phyloP scores from a whole-genome alignment of 495 filamentous ascomycete genomes.

The Xylaria nigripes region DNA sequence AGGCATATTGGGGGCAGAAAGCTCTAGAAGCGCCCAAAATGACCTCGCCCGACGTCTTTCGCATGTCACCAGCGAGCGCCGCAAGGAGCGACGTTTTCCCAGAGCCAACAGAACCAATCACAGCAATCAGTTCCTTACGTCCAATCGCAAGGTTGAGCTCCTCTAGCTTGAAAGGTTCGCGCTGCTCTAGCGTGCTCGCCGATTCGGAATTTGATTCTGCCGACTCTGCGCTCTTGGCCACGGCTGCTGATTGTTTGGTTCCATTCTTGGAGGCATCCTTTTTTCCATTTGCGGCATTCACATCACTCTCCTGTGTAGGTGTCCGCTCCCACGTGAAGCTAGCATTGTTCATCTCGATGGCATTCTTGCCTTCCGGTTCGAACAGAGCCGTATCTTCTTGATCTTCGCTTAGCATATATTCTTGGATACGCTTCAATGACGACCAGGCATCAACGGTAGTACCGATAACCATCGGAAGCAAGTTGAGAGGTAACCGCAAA shows the following conservation, averaged over 20 bases:
- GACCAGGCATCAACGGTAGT: constrained; percentile 84
- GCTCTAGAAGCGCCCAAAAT: constrained; percentile 68
- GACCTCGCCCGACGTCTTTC: constrained; percentile 64
- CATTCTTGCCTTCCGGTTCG: constrained; percentile 53
- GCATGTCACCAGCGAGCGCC: constrained; percentile 90
- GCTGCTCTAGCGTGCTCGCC: constrained; percentile 48
- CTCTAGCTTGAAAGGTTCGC: constrained; percentile 71
- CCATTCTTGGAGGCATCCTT: constrained; percentile 30
- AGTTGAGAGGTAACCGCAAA: constrained; percentile 78
- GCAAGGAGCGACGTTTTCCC: constrained; percentile 89
- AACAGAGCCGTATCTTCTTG: constrained; percentile 62
- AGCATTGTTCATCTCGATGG: constrained; percentile 63
- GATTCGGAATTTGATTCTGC: constrained; percentile 35
- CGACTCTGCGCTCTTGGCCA: constrained; percentile 20
- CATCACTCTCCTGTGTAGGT: constrained; percentile 51
- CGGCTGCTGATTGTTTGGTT: constrained; percentile 32
- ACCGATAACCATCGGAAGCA: constrained; percentile 81
- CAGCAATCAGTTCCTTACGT: constrained; percentile 75
- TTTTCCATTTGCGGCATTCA: constrained; percentile 29
- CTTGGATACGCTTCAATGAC: constrained; percentile 73
- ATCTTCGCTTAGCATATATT: constrained; percentile 81
- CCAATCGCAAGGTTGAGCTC: constrained; percentile 67
- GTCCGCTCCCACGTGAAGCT: constrained; percentile 91
- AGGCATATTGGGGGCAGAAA: constrained; percentile 93
- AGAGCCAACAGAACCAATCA: constrained; percentile 85